phyloP scores from a whole-genome alignment of 805 yeast genomes.

The Kluyveromyces dobzhanskii region DNA sequence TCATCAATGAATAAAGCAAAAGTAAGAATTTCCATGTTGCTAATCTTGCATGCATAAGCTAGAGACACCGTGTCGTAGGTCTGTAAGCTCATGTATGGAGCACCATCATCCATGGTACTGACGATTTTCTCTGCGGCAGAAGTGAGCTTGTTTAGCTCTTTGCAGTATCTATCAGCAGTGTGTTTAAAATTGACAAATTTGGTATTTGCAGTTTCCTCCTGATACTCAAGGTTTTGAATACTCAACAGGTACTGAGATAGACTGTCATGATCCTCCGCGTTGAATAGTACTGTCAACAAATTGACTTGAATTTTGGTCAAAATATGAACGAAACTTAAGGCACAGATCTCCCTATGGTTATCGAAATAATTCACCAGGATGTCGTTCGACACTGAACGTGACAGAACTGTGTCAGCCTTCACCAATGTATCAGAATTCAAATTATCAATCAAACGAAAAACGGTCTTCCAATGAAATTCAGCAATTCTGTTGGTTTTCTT shows the following conservation, averaged over 20 bases:
- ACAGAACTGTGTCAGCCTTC: slow-evolving; percentile 12
- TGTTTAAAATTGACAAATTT: slow-evolving; percentile 30
- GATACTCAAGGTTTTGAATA: slow-evolving; percentile 7
- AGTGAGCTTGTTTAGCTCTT: slow-evolving; percentile 9
- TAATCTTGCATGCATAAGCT: slow-evolving; percentile 47
- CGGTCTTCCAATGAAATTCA: background rate
- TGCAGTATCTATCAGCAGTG: slow-evolving; percentile 28
- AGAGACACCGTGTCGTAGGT: slow-evolving; percentile 39
- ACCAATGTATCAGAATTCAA: slow-evolving; percentile 10
- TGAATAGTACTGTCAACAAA: slow-evolving; percentile 11
- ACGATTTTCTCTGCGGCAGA: slow-evolving; percentile 17
- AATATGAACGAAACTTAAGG: slow-evolving; percentile 16
- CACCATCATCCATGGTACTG: slow-evolving; percentile 44
- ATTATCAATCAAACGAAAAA: background rate
- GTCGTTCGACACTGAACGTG: slow-evolving; percentile 16
- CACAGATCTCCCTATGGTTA: slow-evolving; percentile 21
- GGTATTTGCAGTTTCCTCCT: slow-evolving; percentile 15
- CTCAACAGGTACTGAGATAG: slow-evolving; percentile 9
- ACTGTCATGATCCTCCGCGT: slow-evolving; percentile 4
- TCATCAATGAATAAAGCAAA: slow-evolving; percentile 34
- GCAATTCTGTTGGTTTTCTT: slow-evolving; percentile 6
- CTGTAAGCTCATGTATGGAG: slow-evolving; percentile 45
- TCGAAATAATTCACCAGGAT: slow-evolving; percentile 25
- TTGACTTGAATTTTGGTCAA: slow-evolving; percentile 19
- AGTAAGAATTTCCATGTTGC: slow-evolving; percentile 52